Conservation (phyloP, 306 rosid species). For the Pyrus pyrifolia region DNA sequence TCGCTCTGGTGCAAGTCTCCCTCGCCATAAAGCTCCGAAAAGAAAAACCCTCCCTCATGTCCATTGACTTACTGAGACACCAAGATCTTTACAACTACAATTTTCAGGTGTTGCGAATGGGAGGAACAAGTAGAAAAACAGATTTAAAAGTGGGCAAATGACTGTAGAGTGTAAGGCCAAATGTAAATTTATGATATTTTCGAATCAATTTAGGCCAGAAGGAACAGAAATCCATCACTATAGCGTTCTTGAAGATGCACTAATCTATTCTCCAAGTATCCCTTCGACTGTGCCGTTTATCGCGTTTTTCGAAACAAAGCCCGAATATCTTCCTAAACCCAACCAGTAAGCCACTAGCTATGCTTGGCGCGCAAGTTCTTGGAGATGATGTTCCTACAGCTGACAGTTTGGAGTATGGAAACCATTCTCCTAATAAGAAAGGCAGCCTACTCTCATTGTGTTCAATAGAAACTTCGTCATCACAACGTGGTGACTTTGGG, state of each 20-base stretch:
- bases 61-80: background rate
- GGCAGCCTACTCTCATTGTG: conserved; percentile 22
- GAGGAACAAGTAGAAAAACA: background rate
- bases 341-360: conserved; percentile 33
- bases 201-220: background rate
- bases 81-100: background rate
- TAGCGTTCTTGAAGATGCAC: background rate
- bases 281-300: conserved; percentile 7
- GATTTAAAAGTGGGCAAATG: background rate
- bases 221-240: background rate
- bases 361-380: conserved; percentile 25
- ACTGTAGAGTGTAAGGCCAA: background rate
- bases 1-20: background rate
- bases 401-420: conserved; percentile 31
- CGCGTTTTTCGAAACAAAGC: conserved; percentile 36
- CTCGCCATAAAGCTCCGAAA: background rate
- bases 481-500: conserved; percentile 29
- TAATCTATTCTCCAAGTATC: conserved; percentile 19
- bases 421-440: conserved; percentile 43
- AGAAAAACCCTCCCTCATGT: background rate
- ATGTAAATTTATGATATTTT: background rate
- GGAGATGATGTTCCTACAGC: conserved; percentile 23
- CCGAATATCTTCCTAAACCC: conserved; percentile 49
- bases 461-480: conserved; percentile 11
- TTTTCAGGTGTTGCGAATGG: background rate